Base-by-base conservation (phyloP, 257 asterid genomes). In the Parsonsia alboflavescens region DNA sequence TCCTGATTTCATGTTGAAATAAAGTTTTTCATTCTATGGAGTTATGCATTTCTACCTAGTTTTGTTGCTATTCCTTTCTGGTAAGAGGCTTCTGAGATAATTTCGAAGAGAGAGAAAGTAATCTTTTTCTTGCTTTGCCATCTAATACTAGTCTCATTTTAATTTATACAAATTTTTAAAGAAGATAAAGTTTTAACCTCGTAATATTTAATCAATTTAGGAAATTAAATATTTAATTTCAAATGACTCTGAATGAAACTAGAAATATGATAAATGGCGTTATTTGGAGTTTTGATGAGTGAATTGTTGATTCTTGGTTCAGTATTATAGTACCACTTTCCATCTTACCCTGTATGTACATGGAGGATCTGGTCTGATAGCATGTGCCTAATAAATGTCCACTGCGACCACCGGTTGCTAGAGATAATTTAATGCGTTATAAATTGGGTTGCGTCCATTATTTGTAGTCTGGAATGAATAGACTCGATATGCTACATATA, bases 331-430 rank as follows among this genome's bases (percentile, higher is more conserved):
- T 57, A n/a, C 15, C 9, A 71, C 52, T 59, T 24, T 44, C 71
- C 62, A 30, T 53, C 39, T 21, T 48, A 28, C 64, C 45, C 15
- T 39, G 67, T 61, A 13, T 73, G 8, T 41, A 39, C 24, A 36
- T 44, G 56, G 28, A 68, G 68, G 68, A 28, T 68, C 74, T 73
- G 77, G 78, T 75, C 74, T 44, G 48, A 78, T 63, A 64, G 79
- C 88, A 86, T 77, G 90, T 85, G 86, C 82, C 81, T 75, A 70
- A 68, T 89, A 50, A 87, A 85, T 85, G 86, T 74, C 13, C 49
- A 63, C 79, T 75, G 81, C 76, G 87, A 79, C 87, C 82, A 78
- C 80, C 7, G 85, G 90, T 86, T 64, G 94, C 70, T 84, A 49
- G 75, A 63, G 36, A 62, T 76, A 46, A 78, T 78, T 81, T 53